Conservation (phyloP, 1,139 yeast species). For the Yamadazyma sp. region DNA sequence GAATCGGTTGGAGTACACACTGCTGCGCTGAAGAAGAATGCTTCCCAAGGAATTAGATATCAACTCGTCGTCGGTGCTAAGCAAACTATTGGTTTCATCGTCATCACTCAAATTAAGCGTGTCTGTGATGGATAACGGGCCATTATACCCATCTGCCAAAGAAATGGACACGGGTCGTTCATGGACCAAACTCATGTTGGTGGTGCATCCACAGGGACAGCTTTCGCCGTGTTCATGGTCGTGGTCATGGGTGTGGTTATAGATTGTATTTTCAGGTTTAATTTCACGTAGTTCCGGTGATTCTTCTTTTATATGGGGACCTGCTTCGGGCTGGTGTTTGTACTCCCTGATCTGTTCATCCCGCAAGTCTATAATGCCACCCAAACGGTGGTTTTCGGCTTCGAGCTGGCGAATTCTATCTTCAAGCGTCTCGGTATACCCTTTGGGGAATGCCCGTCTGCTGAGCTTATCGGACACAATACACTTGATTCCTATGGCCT, state of each 20-base stretch:
- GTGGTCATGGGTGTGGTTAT: neutral
- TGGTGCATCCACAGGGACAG: conserved; percentile 55
- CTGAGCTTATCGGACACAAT: conserved; percentile 46
- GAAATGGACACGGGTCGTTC: conserved; percentile 62
- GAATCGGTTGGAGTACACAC: conserved; percentile 18
- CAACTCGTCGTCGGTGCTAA: conserved; percentile 30
- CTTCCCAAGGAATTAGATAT: conserved; percentile 16
- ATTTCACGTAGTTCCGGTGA: no score
- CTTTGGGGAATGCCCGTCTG: conserved; percentile 49
- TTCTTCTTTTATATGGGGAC: neutral
- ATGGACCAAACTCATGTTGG: conserved; percentile 53
- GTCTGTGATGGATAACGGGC: conserved; percentile 31
- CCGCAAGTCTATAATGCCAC: conserved; percentile 54
- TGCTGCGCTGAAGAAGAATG: conserved; percentile 18
- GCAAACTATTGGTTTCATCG: conserved; percentile 35
- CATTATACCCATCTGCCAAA: conserved; percentile 42
- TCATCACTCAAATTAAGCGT: conserved; percentile 52
- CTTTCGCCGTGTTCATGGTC: conserved; percentile 45
- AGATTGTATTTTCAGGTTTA: neutral
- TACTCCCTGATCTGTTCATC: conserved; percentile 54
- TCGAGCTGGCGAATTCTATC: conserved; percentile 47
- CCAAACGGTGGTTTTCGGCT: conserved; percentile 41
- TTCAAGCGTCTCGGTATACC: conserved; percentile 49
- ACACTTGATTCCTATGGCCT: conserved; percentile 44
- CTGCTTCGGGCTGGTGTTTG: conserved; percentile 10